phyloP scores from a whole-genome alignment of 257 asterid species.

The Nicotiana attenuata region DNA sequence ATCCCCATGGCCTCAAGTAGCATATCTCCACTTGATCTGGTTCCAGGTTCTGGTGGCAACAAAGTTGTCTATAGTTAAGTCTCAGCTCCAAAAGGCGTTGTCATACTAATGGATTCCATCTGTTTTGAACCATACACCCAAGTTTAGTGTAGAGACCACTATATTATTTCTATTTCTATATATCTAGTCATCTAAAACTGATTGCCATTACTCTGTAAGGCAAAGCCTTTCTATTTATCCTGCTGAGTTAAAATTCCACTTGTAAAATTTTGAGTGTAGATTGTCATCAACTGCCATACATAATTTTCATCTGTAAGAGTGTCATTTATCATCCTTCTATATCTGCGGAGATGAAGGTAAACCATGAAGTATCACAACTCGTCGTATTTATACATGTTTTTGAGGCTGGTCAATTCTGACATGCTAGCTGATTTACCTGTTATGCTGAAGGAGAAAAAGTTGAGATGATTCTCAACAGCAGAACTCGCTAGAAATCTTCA shows the following conservation, averaged over 20 bases:
- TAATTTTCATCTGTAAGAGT: neutral
- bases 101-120: neutral
- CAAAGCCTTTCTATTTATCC: slow-evolving; percentile 13
- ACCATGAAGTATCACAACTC: neutral
- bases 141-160: neutral
- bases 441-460: neutral
- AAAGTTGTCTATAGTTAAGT: neutral
- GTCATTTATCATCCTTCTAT: neutral
- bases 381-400: neutral
- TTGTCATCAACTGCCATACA: neutral
- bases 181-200: neutral
- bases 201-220: slow-evolving; percentile 1
- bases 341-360: neutral
- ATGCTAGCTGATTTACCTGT: neutral
- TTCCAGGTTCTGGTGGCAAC: neutral
- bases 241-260: neutral
- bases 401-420: neutral
- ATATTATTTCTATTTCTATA: neutral
- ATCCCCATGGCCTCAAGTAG: neutral
- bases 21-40: slow-evolving; percentile 1
- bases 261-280: neutral
- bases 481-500: too few relatives aligned
- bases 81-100: slow-evolving; percentile 2
- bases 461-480: neutral
- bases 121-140: slow-evolving; percentile 1